A percentile compares a stretch with the other conserved stretches of the same genome.
Conservation (phyloP, 78 protist genomes). For the Capsaspora owczarzaki region DNA sequence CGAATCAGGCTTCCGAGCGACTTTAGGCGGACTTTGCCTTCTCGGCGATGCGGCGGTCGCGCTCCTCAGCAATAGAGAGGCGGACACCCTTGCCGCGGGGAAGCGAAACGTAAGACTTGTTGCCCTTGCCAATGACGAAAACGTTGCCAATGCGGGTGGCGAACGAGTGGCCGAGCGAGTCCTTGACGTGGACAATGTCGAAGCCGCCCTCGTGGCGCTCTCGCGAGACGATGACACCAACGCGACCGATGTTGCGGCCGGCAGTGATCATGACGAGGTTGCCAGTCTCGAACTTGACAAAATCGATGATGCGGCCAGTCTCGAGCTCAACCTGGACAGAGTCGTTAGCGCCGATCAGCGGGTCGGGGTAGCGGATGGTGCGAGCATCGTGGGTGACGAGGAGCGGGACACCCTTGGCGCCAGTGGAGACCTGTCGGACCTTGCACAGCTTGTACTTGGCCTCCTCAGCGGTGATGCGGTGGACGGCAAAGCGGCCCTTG, state of each 20-base stretch:
- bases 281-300: constrained; percentile 70
- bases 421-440: constrained; percentile 60
- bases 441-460: constrained; percentile 90
- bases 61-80: constrained; percentile 62
- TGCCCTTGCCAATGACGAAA: constrained; percentile 92
- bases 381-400: constrained; percentile 97
- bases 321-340: constrained; percentile 83
- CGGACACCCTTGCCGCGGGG: constrained; percentile 93
- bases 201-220: constrained; percentile 94
- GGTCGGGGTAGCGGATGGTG: constrained; percentile 98
- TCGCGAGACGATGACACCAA: constrained; percentile 76
- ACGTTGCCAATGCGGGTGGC: constrained; percentile 96
- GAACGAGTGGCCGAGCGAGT: constrained; percentile 81
- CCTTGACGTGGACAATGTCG: constrained; percentile 95
- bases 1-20: too few species aligned
- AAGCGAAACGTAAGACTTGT: constrained; percentile 76
- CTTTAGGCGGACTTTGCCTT: too few species aligned
- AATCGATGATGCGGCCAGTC: constrained; percentile 53
- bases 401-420: constrained; percentile 81
- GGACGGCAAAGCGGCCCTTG: constrained; percentile 96
- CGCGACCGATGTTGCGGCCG: constrained; percentile 98
- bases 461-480: constrained; percentile 85
- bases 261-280: constrained; percentile 87
- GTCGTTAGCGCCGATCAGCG: constrained; percentile 80
- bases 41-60: constrained; percentile 52